A percentile compares a stretch with the other conserved stretches of the same genome.
phyloP scores from a whole-genome alignment of 179 eudicot genomes.

The Silene noctiflora region DNA sequence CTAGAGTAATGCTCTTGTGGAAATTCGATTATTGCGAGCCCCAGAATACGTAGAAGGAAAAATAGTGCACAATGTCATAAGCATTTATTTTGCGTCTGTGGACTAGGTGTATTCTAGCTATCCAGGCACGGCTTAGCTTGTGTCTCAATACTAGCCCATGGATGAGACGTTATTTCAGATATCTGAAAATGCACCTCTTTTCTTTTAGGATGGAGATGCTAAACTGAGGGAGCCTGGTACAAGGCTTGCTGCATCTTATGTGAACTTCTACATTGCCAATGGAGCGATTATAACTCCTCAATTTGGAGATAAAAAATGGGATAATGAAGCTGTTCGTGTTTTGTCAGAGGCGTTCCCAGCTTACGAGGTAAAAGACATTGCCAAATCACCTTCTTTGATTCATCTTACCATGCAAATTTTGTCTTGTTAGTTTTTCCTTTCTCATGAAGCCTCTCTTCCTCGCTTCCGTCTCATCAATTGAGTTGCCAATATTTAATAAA shows the following conservation, averaged over 20 bases:
- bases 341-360: constrained; percentile 61
- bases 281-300: constrained; percentile 78
- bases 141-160: no score
- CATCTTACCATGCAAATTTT: neutral
- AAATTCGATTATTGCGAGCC: no score
- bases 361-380: constrained; percentile 46
- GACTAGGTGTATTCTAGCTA: no score
- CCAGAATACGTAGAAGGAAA: no score
- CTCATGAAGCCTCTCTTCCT: neutral
- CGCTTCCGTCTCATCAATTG: no score
- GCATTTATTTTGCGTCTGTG: no score
- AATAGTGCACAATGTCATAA: no score
- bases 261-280: constrained; percentile 90
- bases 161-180: no score
- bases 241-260: constrained; percentile 90
- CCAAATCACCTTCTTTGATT: neutral
- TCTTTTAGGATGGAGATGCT: constrained; percentile 63
- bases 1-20: no score
- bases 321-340: constrained; percentile 74
- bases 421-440: neutral
- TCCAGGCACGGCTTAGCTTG: no score
- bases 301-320: constrained; percentile 91
- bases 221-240: constrained; percentile 70
- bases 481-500: no score
- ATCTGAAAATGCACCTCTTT: no score